phyloP scores from a whole-genome alignment of 2,329 filamentous ascomycete species.

The Clarireedia homoeocarpa region DNA sequence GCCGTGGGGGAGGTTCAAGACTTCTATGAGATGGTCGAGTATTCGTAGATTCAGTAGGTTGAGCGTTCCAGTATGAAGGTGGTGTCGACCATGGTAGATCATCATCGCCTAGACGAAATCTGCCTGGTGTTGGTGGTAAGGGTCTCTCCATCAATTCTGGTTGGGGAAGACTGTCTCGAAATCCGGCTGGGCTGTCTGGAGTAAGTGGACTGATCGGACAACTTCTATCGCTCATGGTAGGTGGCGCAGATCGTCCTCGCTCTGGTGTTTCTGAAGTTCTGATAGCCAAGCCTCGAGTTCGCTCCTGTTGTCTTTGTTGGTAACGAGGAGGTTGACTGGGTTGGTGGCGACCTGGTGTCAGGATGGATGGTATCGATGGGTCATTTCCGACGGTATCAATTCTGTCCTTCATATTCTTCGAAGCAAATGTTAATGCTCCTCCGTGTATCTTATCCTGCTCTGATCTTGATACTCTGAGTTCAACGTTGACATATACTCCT shows the following conservation, averaged over 20 bases:
- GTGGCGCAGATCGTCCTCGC: slow-evolving; percentile 25
- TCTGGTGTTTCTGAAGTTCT: slow-evolving; percentile 6
- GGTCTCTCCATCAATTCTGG: slow-evolving; percentile 10
- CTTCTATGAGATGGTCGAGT: neutral
- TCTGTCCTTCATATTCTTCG: slow-evolving; percentile 22
- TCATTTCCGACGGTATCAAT: neutral
- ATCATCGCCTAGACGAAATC: slow-evolving; percentile 28
- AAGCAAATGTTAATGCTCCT: slow-evolving; percentile 22
- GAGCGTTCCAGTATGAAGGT: slow-evolving; percentile 19
- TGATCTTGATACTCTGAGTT: slow-evolving; percentile 25
- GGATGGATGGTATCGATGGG: slow-evolving; percentile 1
- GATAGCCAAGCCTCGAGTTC: slow-evolving; percentile 9
- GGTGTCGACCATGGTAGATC: slow-evolving; percentile 28
- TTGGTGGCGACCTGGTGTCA: neutral
- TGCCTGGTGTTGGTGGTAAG: slow-evolving; percentile 24
- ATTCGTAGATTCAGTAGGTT: neutral
- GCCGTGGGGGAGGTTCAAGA: slow-evolving; percentile 1
- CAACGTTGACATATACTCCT: slow-evolving; percentile 24
- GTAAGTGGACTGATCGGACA: slow-evolving; percentile 12
- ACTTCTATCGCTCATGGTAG: slow-evolving; percentile 17
- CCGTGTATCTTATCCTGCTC: slow-evolving; percentile 18
- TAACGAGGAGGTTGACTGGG: neutral
- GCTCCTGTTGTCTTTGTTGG: slow-evolving; percentile 6
- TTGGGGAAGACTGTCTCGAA: slow-evolving; percentile 8
- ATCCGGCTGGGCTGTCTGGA: slow-evolving; percentile 16